Percentiles rank a stretch among this genome's conserved stretches.
These are phyloP conservation scores for Boletus sp. DNA, from an alignment of 768 basidiomycete genomes.

Conservation along the genomic window DNA sequence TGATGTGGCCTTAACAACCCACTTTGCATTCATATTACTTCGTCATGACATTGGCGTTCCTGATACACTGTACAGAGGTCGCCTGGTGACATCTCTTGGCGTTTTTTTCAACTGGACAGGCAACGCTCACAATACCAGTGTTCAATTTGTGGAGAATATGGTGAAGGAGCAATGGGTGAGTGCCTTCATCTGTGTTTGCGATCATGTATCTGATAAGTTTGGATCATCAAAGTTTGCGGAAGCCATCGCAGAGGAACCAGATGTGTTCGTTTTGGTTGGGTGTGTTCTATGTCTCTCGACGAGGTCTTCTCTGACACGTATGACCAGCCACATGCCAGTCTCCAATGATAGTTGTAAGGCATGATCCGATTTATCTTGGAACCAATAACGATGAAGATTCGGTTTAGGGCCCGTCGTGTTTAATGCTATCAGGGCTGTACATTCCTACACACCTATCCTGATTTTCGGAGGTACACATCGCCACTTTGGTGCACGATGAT, in stretches of 20 bases:
- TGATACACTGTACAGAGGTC: slow-evolving; percentile 43
- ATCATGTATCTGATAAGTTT: slow-evolving; percentile 19
- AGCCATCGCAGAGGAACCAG: slow-evolving; percentile 77
- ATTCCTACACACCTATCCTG: slow-evolving; percentile 74
- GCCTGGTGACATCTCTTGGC: slow-evolving; percentile 75
- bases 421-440: slow-evolving; percentile 68
- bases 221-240: slow-evolving; percentile 56
- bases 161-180: slow-evolving; percentile 76
- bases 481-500: background rate
- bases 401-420: slow-evolving; percentile 66
- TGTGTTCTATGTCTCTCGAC: slow-evolving; percentile 26
- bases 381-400: background rate
- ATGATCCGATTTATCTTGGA: background rate
- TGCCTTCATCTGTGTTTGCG: background rate
- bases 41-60: background rate
- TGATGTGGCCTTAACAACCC: too few species aligned
- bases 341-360: slow-evolving; percentile 59
- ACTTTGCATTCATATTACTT: background rate
- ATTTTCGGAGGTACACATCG: slow-evolving; percentile 65
- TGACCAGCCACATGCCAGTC: slow-evolving; percentile 80
- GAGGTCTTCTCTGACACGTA: background rate
- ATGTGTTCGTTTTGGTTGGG: slow-evolving; percentile 78
- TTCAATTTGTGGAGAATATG: slow-evolving; percentile 72
- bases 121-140: slow-evolving; percentile 68
- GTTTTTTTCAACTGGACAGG: slow-evolving; percentile 75